Conservation (phyloP, 202 grass and related monocot genomes). For the Cymbopogon flexuosus region DNA sequence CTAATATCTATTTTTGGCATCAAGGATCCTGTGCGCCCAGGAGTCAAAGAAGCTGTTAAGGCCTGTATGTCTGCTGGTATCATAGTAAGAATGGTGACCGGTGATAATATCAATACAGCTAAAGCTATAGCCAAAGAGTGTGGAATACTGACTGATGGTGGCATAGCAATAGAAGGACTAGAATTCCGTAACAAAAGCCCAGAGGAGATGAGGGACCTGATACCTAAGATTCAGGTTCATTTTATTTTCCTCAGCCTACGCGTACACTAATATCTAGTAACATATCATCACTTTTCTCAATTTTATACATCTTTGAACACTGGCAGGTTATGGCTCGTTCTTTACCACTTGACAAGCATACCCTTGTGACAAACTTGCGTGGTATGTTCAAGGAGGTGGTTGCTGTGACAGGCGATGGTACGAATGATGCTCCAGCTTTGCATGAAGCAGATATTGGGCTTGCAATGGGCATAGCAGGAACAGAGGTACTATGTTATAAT, state of each 20-base stretch:
- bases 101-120: constrained; percentile 91
- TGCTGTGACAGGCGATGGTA: constrained; percentile 93
- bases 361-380: constrained; percentile 59
- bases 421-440: constrained; percentile 94
- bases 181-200: constrained; percentile 63
- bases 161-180: constrained; percentile 71
- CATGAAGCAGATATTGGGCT: constrained; percentile 97
- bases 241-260: background rate
- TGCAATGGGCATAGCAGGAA: constrained; percentile 97
- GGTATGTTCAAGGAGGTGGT: constrained; percentile 79
- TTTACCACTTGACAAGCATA: constrained; percentile 63
- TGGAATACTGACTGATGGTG: constrained; percentile 74
- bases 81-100: constrained; percentile 85
- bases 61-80: constrained; percentile 71
- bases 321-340: constrained; percentile 69
- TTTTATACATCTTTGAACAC: background rate
- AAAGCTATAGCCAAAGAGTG: constrained; percentile 94
- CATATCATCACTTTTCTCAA: background rate
- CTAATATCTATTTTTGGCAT: constrained; percentile 78
- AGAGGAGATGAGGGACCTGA: constrained; percentile 63
- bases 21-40: constrained; percentile 77
- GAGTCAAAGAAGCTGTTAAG: constrained; percentile 75
- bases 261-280: background rate
- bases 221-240: constrained; percentile 72
- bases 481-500: constrained; percentile 60